These are phyloP conservation scores for Neodidymelliopsis sp. DNA, from an alignment of 2,329 filamentous ascomycete genomes.

Conservation along the genomic window DNA sequence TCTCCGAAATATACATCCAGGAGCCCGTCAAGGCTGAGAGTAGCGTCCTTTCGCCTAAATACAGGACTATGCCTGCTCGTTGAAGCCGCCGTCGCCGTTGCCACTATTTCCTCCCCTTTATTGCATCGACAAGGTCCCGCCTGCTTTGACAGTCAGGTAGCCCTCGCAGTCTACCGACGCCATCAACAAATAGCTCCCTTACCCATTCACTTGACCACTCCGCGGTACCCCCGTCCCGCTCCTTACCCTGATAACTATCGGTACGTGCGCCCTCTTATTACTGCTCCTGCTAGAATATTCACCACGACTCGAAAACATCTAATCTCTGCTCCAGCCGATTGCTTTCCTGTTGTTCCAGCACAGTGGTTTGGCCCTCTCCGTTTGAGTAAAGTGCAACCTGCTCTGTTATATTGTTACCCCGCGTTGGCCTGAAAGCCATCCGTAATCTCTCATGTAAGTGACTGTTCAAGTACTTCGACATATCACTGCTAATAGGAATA, in stretches of 20 bases:
- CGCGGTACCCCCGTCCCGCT: constrained; percentile 26
- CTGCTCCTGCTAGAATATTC: constrained; percentile 1
- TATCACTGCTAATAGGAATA: too few relatives aligned
- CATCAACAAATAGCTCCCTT: constrained; percentile 18
- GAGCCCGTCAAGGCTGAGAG: constrained; percentile 22
- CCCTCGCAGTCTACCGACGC: constrained; percentile 38
- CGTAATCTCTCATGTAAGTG: constrained; percentile 8
- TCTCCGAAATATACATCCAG: constrained; percentile 33
- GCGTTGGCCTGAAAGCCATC: neutral
- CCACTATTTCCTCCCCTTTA: constrained; percentile 26
- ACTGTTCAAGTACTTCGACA: too few relatives aligned
- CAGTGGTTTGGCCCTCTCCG: neutral
- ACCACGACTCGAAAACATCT: constrained; percentile 4
- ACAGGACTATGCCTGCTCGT: constrained; percentile 38
- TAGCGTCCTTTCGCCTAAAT: constrained; percentile 31
- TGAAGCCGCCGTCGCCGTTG: constrained; percentile 39
- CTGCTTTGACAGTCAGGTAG: constrained; percentile 32
- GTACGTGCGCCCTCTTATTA: constrained; percentile 21
- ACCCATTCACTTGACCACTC: constrained; percentile 25
- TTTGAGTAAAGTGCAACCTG: neutral
- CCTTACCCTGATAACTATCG: constrained; percentile 20
- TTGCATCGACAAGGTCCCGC: constrained; percentile 35
- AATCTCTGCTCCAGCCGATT: constrained; percentile 1
- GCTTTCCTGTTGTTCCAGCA: neutral
- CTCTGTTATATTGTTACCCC: neutral